Evolutionary conservation across 495 filamentous ascomycete species (phyloP).

Genomic region (Penicillium mononematosum): DNA sequence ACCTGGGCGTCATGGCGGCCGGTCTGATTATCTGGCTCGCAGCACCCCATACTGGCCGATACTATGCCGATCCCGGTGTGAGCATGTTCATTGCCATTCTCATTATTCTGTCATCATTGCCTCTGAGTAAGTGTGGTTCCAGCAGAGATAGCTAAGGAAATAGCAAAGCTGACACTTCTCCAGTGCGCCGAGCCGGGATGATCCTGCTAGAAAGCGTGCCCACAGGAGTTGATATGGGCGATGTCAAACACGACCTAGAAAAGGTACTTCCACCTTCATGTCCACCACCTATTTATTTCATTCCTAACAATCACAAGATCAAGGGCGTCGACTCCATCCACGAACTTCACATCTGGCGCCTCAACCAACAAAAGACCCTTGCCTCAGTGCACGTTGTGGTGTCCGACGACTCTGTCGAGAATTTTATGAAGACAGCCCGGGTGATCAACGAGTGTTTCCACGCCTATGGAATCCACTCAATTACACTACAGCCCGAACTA

Average conservation of each 20-base stretch:
- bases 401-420: constrained; percentile 32
- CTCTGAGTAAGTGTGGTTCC: constrained; percentile 30
- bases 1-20: constrained; percentile 49
- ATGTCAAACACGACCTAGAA: constrained; percentile 73
- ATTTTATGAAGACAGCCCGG: constrained; percentile 40
- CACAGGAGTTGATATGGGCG: constrained; percentile 65
- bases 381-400: constrained; percentile 51
- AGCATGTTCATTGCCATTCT: constrained; percentile 48
- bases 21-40: constrained; percentile 47
- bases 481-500: constrained; percentile 50
- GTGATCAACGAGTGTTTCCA: constrained; percentile 51
- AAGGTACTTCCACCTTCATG: constrained; percentile 23
- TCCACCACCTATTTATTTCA: background rate
- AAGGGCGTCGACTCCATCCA: constrained; percentile 47
- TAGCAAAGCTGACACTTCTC: constrained; percentile 8
- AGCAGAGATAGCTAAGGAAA: background rate
- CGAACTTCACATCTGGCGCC: constrained; percentile 54
- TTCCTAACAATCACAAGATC: constrained; percentile 28
- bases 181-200: constrained; percentile 39
- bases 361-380: constrained; percentile 50
- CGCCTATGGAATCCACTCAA: constrained; percentile 54
- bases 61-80: constrained; percentile 49
- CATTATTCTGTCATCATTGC: constrained; percentile 43
- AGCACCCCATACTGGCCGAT: constrained; percentile 35
- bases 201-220: constrained; percentile 87